Evolutionary conservation across 352 stramenopile species (phyloP), one percentile per base, ranked within the genome.

Genomic region (Globisporangium splendens): DNA sequence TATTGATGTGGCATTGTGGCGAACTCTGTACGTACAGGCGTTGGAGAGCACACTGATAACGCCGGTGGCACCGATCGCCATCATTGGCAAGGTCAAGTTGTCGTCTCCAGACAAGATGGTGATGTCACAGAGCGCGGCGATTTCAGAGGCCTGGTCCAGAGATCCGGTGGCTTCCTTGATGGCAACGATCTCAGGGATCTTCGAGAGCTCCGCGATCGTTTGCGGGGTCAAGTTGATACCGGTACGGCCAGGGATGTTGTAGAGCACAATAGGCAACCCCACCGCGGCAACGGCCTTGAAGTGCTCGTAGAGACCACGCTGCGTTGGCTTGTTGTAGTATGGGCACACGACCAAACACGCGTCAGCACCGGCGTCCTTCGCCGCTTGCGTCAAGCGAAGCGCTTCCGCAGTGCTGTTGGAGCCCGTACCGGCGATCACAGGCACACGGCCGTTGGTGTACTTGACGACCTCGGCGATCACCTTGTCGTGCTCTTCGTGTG

Each of bases 301-400:
- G 77, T 99, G 96, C 39, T 95, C 77, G 56, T 98, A 94, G 49
- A 99, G 68, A 14, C 89, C 93, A 66, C 95, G 89, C 76, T 99
- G 96, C 20, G 96, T 98, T 41, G 97, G 96, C 82, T 99, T 99
- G 76, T 99, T 97, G 80, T 99, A 99, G 78, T 99, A 99, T 50
- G 97, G 97, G 60, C 95, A 98, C 5, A 99, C 96, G 33, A 99
- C 83, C 1, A 99, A 78, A 49, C 81, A 96, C 28, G 94, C 96
- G 73, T 99, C 96, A 50, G 87, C 93, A 15, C 96, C 96, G 20
- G 87, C 79, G 55, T 98, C 89, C 59, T 97, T 97, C 38, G 95
- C 93, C 18, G 85, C 83, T 35, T 80, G 73, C 20, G 89, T 97
- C 56, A 95, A 54, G n/a, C 86, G 86, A 69, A 97, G 68, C 20